phyloP scores from a whole-genome alignment of 176 grass and related monocot species.

The Cenchrus americanus region DNA sequence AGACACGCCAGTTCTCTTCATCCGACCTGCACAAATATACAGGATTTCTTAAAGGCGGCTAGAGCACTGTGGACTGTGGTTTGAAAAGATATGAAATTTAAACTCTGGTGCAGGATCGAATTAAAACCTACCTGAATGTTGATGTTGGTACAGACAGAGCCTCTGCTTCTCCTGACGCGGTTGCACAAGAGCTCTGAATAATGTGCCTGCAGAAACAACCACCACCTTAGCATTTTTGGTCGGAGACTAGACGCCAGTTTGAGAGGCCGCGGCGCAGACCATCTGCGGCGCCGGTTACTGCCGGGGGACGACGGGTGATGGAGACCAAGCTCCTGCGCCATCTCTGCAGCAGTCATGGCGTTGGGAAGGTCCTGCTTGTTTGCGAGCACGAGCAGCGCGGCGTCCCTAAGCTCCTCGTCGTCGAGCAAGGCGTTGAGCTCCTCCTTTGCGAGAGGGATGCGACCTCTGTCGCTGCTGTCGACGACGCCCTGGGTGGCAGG shows the following conservation, averaged over 20 bases:
- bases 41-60: too few relatives aligned
- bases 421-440: neutral
- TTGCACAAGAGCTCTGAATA: neutral
- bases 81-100: too few relatives aligned
- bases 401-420: neutral
- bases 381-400: constrained; percentile 10
- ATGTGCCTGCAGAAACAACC: constrained; percentile 3
- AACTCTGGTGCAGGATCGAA: too few relatives aligned
- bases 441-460: neutral
- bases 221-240: too few relatives aligned
- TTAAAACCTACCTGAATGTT: neutral
- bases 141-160: neutral
- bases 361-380: constrained; percentile 24
- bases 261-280: neutral
- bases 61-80: too few relatives aligned
- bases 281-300: neutral
- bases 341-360: neutral
- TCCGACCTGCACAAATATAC: too few relatives aligned
- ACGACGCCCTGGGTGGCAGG: neutral
- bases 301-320: neutral
- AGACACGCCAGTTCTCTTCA: too few relatives aligned
- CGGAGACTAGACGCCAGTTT: neutral
- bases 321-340: neutral
- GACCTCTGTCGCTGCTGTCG: neutral
- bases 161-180: neutral